A percentile compares a stretch with the other conserved stretches of the same genome.
These are phyloP conservation scores for Albugo candida DNA, from an alignment of 352 stramenopile genomes.

Conservation along the genomic window DNA sequence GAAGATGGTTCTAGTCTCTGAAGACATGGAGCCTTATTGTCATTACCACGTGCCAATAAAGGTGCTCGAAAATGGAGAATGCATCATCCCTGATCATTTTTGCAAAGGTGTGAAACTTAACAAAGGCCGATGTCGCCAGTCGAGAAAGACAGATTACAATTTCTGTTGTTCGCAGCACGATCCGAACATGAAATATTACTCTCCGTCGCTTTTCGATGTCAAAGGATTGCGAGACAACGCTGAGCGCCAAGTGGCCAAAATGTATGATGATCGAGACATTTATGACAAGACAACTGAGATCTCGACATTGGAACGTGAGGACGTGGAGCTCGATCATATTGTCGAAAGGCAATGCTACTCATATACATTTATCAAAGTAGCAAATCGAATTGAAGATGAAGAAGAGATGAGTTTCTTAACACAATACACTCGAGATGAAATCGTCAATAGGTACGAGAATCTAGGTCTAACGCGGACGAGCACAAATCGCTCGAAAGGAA, in stretches of 20 bases:
- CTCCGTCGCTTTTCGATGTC: conserved; percentile 16
- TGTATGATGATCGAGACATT: conserved; percentile 13
- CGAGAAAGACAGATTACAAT: conserved; percentile 9
- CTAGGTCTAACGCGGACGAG: conserved; percentile 20
- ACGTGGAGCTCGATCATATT: conserved; percentile 22
- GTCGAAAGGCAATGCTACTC: conserved; percentile 27
- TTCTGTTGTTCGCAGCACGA: conserved; percentile 24
- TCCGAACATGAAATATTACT: conserved; percentile 8
- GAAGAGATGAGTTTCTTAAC: conserved; percentile 4
- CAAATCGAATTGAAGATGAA: conserved; percentile 6
- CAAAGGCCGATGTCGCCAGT: too few relatives aligned
- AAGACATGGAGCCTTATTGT: too few relatives aligned
- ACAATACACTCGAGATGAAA: conserved; percentile 11
- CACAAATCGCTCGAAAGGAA: conserved; percentile 24
- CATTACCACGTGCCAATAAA: too few relatives aligned
- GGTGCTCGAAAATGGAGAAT: too few relatives aligned
- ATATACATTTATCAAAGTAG: conserved; percentile 14
- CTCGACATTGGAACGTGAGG: conserved; percentile 7
- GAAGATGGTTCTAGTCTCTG: too few relatives aligned
- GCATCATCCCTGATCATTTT: too few relatives aligned
- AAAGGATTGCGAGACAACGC: conserved; percentile 9
- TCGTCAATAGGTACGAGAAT: conserved; percentile 18
- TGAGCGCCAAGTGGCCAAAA: conserved; percentile 11
- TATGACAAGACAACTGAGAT: conserved; percentile 19
- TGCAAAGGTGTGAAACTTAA: too few relatives aligned